Percentiles rank a stretch among this genome's conserved stretches.
Evolutionary conservation across 2,329 filamentous ascomycete genomes (phyloP).

Genomic region (Fusarium setosum): DNA sequence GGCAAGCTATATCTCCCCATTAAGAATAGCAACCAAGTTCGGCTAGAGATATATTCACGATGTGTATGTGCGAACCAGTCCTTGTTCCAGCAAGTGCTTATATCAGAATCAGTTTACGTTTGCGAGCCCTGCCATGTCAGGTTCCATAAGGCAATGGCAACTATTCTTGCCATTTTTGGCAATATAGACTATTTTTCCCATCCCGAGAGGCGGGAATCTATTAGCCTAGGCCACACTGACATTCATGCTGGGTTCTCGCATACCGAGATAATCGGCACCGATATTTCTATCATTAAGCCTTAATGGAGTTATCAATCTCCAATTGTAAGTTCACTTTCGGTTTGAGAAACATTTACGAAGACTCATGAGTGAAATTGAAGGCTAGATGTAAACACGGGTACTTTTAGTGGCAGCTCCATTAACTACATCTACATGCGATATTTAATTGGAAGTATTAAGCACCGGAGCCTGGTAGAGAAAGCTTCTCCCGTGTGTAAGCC

Average conservation of each 20-base stretch:
- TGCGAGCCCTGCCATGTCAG: background rate
- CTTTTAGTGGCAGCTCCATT: conserved; percentile 51
- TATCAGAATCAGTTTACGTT: conserved; percentile 8
- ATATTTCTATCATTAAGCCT: conserved; percentile 67
- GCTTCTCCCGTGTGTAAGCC: conserved; percentile 64
- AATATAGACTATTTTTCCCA: no score
- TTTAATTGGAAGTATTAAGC: conserved; percentile 64
- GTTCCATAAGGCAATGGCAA: no score
- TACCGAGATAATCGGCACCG: conserved; percentile 60
- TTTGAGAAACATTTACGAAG: background rate
- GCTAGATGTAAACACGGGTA: conserved; percentile 45
- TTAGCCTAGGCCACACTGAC: conserved; percentile 56
- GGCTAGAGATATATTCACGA: no score
- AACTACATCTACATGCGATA: conserved; percentile 71
- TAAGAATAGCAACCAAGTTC: background rate
- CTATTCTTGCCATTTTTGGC: background rate
- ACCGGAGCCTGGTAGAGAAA: conserved; percentile 66
- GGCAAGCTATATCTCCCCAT: background rate
- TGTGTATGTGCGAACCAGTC: background rate
- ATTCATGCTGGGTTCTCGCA: conserved; percentile 55
- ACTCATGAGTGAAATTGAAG: conserved; percentile 27
- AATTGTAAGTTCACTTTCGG: conserved; percentile 38
- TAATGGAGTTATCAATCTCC: conserved; percentile 60
- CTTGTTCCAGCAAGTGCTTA: background rate
- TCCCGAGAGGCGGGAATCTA: no score